Evolutionary conservation across 306 rosid genomes (phyloP), one percentile per base, ranked within the genome.

Genomic region (Corylus americana): DNA sequence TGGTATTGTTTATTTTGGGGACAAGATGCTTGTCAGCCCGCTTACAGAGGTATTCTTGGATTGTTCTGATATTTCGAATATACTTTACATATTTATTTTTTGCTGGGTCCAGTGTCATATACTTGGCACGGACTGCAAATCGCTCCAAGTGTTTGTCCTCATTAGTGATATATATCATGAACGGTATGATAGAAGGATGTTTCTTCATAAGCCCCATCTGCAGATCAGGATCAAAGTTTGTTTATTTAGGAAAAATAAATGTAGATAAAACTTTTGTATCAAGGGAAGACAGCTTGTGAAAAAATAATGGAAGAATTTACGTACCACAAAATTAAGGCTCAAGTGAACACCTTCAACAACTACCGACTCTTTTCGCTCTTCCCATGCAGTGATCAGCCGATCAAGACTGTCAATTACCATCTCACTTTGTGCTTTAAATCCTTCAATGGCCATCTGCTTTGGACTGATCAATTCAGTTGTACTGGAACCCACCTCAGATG

Each of bases 381-480:
- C 98, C 98, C 98, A 95, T 35, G 94, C 87, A 71, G 98, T 95
- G 76, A 95, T 95, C 77, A 95, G 84, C 79, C 98, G 90, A 86
- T 95, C 98, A 80, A 95, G 98, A 91, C 98, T 95, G 89, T 95
- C 98, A 74, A 95, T 92, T 73, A 95, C 98, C 98, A 95, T 95
- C 86, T 95, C 98, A 84, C 98, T 92, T 84, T 95, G 98, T 5
- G 98, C 98, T 85, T 95, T 95, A 72, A 76, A 95, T 81, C 98
- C 98, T 90, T 92, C 96, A 74, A 95, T 12, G 35, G 98, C 98
- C 98, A 95, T 92, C 89, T 90, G 95, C 85, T 95, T 95, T 29
- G 90, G 83, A 85, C 91, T 85, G 55, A 82, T 83, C 82, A 88
- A 82, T 79, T 93, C 97, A 64, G 85, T 51, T 25, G 87, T 47